Conservation (phyloP, 2,329 filamentous ascomycete species). For the Amylocarpus encephaloides region DNA sequence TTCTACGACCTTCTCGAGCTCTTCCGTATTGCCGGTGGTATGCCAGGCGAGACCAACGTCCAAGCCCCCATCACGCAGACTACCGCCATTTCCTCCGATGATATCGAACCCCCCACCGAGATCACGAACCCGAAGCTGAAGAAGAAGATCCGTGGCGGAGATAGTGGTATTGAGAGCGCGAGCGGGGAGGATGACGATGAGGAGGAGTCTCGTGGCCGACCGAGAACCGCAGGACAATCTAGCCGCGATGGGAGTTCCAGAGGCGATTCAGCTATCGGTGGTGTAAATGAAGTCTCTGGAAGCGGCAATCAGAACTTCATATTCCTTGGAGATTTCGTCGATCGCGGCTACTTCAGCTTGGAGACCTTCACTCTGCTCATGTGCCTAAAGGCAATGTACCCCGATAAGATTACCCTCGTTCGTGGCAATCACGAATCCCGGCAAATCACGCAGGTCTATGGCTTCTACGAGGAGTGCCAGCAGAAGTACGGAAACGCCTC, state of each 20-base stretch:
- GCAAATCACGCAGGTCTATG: conserved; percentile 73
- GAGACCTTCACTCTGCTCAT: conserved; percentile 68
- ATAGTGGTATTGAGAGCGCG: conserved; percentile 40
- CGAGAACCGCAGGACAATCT: conserved; percentile 35
- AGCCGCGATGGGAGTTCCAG: conserved; percentile 37
- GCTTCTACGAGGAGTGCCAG: conserved; percentile 72
- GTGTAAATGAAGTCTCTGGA: conserved; percentile 36
- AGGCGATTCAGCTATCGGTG: conserved; percentile 32
- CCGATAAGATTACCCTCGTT: conserved; percentile 65
- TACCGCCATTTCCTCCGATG: conserved; percentile 77
- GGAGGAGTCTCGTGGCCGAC: conserved; percentile 44
- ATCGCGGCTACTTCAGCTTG: conserved; percentile 67
- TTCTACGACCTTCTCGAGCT: conserved; percentile 97
- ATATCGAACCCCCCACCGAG: conserved; percentile 83
- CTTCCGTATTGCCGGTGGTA: conserved; percentile 92
- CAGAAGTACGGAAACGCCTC: conserved; percentile 73
- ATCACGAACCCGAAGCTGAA: conserved; percentile 83
- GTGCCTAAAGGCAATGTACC: conserved; percentile 69
- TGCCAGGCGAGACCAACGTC: conserved; percentile 76
- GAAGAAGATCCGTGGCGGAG: conserved; percentile 71
- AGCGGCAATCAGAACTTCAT: conserved; percentile 63
- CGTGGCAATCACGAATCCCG: conserved; percentile 71
- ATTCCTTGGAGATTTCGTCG: conserved; percentile 68
- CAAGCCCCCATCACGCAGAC: conserved; percentile 63
- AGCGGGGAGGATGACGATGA: conserved; percentile 45